phyloP scores from a whole-genome alignment of 2,329 filamentous ascomycete genomes.

The Aureobasidium uvarum region DNA sequence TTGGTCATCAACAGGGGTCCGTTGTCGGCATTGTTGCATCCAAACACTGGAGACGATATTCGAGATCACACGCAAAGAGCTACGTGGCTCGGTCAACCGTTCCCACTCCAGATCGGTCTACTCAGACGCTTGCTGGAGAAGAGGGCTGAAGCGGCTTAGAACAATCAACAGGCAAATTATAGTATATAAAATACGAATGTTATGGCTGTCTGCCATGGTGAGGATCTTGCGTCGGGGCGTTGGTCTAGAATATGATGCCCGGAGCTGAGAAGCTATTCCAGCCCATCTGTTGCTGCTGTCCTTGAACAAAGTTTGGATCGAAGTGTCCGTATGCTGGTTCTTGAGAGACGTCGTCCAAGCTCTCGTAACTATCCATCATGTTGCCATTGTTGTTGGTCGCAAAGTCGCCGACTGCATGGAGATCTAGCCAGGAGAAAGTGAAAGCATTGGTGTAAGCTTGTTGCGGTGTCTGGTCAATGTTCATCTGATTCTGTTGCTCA shows the following conservation, averaged over 20 bases:
- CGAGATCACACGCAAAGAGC: constrained; percentile 66
- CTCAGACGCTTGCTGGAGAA: constrained; percentile 44
- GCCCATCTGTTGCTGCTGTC: constrained; percentile 30
- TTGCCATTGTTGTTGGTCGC: constrained; percentile 39
- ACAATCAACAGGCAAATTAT: neutral
- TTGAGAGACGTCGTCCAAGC: constrained; percentile 34
- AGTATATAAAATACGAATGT: neutral
- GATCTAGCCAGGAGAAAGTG: constrained; percentile 62
- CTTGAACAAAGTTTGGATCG: constrained; percentile 34
- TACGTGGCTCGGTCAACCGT: constrained; percentile 69
- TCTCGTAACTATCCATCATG: constrained; percentile 35
- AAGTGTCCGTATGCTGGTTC: constrained; percentile 35
- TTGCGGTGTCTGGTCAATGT: constrained; percentile 33
- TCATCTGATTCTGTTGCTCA: constrained; percentile 38
- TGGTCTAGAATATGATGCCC: constrained; percentile 34
- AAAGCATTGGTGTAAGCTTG: constrained; percentile 47
- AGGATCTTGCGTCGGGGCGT: neutral
- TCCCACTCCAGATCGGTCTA: constrained; percentile 58
- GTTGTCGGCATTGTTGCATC: constrained; percentile 75
- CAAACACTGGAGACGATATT: constrained; percentile 67
- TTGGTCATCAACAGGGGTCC: constrained; percentile 77
- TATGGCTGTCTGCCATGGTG: too few relatives aligned
- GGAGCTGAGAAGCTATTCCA: constrained; percentile 34
- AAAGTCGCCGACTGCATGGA: constrained; percentile 60
- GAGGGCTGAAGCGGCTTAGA: constrained; percentile 2